Conservation (phyloP, 805 yeast species). For the Cyberlindnera samutprakarnensis region DNA sequence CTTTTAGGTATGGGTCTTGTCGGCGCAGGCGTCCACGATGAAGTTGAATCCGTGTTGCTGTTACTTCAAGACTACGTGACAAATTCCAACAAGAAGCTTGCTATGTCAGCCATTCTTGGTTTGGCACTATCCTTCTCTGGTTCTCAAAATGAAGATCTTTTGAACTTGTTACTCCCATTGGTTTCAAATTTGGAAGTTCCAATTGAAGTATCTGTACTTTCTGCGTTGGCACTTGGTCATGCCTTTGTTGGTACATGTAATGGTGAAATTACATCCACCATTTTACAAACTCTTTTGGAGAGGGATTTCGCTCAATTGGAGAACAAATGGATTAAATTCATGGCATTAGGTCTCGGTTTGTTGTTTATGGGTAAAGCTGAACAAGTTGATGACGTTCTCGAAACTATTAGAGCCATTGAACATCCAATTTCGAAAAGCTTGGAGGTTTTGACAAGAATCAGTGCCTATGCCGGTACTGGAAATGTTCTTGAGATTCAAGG, state of each 20-base stretch:
- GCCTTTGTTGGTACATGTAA: constrained; percentile 93
- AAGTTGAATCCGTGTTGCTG: constrained; percentile 86
- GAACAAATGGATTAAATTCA: constrained; percentile 81
- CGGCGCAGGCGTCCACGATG: constrained; percentile 91
- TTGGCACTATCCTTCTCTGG: constrained; percentile 95
- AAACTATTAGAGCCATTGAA: constrained; percentile 89
- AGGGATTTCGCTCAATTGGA: constrained; percentile 71
- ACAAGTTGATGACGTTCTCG: constrained; percentile 88
- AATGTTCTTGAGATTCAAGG: constrained; percentile 92
- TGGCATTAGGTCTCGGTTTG: constrained; percentile 88
- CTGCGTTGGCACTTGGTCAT: constrained; percentile 90
- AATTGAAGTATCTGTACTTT: constrained; percentile 74
- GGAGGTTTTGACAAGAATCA: constrained; percentile 81
- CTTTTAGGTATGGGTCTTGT: constrained; percentile 90
- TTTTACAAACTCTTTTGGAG: constrained; percentile 84
- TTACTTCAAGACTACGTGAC: constrained; percentile 76
- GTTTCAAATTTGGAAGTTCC: constrained; percentile 70
- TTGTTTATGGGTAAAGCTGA: constrained; percentile 91
- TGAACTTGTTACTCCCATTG: constrained; percentile 70
- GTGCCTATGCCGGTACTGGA: constrained; percentile 97
- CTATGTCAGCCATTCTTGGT: constrained; percentile 82
- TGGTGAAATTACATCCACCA: constrained; percentile 90
- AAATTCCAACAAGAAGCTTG: constrained; percentile 53
- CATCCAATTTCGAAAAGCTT: constrained; percentile 88
- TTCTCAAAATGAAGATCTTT: constrained; percentile 76